phyloP scores from a whole-genome alignment of 2,329 filamentous ascomycete species.

The Alternaria arborescens region DNA sequence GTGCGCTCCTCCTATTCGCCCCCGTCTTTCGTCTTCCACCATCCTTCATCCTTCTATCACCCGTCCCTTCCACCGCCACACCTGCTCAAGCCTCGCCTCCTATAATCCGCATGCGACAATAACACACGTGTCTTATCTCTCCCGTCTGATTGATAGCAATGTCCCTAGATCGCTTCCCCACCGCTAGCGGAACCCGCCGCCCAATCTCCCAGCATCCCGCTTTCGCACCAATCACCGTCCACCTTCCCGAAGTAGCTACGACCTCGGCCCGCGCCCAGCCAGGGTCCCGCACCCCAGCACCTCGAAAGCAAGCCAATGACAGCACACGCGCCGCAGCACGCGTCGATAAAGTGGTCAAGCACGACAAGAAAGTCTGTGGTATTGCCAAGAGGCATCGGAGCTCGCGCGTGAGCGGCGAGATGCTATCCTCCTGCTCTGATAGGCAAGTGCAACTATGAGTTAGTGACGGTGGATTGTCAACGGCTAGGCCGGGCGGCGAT shows the following conservation, averaged over 20 bases:
- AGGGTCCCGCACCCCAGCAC: neutral
- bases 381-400: neutral
- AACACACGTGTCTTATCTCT: slow-evolving; percentile 8
- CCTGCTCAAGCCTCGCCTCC: neutral
- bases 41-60: neutral
- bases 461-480: neutral
- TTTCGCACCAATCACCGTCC: slow-evolving; percentile 9
- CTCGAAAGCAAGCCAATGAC: slow-evolving; percentile 3
- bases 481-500: neutral
- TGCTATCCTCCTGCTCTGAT: slow-evolving; percentile 1
- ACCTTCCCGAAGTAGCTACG: slow-evolving; percentile 21
- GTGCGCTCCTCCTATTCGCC: neutral
- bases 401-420: neutral
- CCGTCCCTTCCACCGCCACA: slow-evolving; percentile 1
- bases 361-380: neutral
- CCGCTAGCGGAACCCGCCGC: slow-evolving; percentile 14
- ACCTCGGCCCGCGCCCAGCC: slow-evolving; percentile 8
- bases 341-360: neutral
- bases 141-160: slow-evolving; percentile 1
- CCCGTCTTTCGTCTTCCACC: neutral
- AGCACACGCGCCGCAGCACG: slow-evolving; percentile 3
- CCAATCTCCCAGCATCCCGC: slow-evolving; percentile 3
- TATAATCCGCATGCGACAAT: neutral
- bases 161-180: neutral
- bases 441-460: slow-evolving; percentile 3